Base-by-base conservation (phyloP, 2,329 filamentous ascomycete genomes). In the Venturiaceae sp. region DNA sequence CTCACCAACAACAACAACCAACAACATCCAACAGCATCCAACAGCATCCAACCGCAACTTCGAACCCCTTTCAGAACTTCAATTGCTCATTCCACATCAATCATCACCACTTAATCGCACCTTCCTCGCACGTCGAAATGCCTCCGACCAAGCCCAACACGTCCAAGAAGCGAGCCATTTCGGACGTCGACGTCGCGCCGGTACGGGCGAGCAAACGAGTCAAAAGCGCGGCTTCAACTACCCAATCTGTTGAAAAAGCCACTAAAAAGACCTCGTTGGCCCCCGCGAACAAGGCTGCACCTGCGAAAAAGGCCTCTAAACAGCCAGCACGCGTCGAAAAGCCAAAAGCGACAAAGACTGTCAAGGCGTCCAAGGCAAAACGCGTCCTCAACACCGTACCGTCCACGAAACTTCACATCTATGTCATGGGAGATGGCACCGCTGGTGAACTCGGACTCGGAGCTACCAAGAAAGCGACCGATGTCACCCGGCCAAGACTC, bases 391-490 rank as follows among this genome's bases (percentile, higher is more conserved):
- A 90, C 70, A 69, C 80, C 26, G 76, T 80, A 16, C 87, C 87
- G 4, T 82, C 78, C 0, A 72, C 83, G 63, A 75, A 77, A 28
- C 79, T 94, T 60, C 84, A 92, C 66, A 77, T 94, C 60, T 92
- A 85, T 67, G 87, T 92, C 56, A 92, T 90, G 65, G 90, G 90
- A 56, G 87, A 90, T 70, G 89, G 88, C 37, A 82, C 82, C 61
- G 85, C 84, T n/a, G 89, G 89, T 64, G 90, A 95, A 74, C 85
- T 95, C 47, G 90, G 89, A 37, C 81, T 95, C 19, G 90, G 90
- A 37, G 72, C 79, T 2, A 83, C 80, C 61, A 84, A 83, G 68
- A 83, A 83, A 65, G 75, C 80, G 41, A 83, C 88, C 63, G 86
- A 91, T 64, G 86, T 90, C 64, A 87, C 86, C 75, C 83, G 86